These are phyloP conservation scores for Monosporascus sp. DNA, from an alignment of 2,329 filamentous ascomycete genomes.

Conservation along the genomic window DNA sequence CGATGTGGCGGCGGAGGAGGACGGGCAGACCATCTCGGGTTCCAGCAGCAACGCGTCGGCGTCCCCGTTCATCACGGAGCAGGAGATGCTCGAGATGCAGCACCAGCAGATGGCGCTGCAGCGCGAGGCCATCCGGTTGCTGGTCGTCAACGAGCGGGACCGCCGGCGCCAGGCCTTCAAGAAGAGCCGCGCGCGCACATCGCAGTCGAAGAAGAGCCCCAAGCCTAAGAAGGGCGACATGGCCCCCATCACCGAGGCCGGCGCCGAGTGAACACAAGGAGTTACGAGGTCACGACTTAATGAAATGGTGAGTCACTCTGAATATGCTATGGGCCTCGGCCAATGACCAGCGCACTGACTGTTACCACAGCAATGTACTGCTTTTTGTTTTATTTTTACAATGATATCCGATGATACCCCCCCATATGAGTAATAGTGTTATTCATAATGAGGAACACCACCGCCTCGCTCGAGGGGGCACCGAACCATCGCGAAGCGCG, in stretches of 20 bases:
- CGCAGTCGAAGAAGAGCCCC: constrained; percentile 42
- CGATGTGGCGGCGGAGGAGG: constrained; percentile 44
- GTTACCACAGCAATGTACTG: neutral
- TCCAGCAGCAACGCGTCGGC: constrained; percentile 39
- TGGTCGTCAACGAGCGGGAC: constrained; percentile 52
- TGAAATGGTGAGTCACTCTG: constrained; percentile 19
- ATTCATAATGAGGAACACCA: neutral
- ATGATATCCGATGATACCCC: constrained; percentile 4
- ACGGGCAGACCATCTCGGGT: constrained; percentile 41
- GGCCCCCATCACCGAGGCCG: constrained; percentile 50
- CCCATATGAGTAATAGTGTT: neutral
- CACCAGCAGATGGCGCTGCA: constrained; percentile 47
- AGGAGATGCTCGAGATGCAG: constrained; percentile 46
- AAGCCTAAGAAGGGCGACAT: constrained; percentile 46
- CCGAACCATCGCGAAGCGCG: neutral
- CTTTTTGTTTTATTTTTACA: neutral
- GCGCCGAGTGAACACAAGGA: constrained; percentile 10
- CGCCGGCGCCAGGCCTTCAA: constrained; percentile 35
- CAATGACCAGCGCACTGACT: constrained; percentile 3
- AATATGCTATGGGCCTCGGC: neutral
- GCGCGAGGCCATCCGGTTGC: constrained; percentile 46
- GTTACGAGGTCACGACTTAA: constrained; percentile 17
- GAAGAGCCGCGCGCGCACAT: constrained; percentile 25
- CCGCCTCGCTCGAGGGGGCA: neutral
- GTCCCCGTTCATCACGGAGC: constrained; percentile 38